Base-by-base conservation (phyloP, 2,329 filamentous ascomycete species). In the Trichoderma lentiforme region DNA sequence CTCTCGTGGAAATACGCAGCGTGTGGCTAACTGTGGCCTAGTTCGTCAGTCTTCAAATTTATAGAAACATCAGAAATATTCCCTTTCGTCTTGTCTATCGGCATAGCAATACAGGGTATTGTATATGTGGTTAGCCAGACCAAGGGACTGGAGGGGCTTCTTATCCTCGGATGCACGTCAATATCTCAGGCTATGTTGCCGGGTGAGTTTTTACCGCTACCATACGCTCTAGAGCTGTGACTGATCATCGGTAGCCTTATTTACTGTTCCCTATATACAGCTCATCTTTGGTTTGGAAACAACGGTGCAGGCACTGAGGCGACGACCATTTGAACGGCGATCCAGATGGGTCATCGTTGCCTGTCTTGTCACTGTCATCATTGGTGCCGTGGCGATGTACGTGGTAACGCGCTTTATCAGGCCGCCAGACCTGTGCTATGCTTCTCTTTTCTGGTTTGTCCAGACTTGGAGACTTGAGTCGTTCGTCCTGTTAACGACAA, bases 391-490 rank as follows among this genome's bases (percentile, higher is more conserved):
- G 39, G 79, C 81, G 47, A 89, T 87, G 24, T 91, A 90, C 80
- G 81, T 90, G 47, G 86, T 90, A 30, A 88, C 89, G 18, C 82
- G 87, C 70, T 83, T 88, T 64, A 81, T 86, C 73, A 84, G 82
- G 5, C 86, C 90, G 57, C 84, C 85, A 6, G 86, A 90, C 74
- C 84, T 86, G 67, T 93, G 91, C 81, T 90, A 92, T 75, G 89
- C 89, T 28, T 90, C 89, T 6, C 83, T 93, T 8, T 88, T 92
- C 74, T 92, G 89, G 88, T 91, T 91, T 73, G 82, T 92, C 56
- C 84, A 87, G 70, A 84, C 83, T 74, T 93, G 89, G 80, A 85
- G 88, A n/a, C 78, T 85, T 15, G 85, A 86, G 6, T 87, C 86
- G 71, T 86, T 92, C 70, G 83, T 83, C 11, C 77, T 91, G 1